phyloP scores from a whole-genome alignment of 805 yeast species.

The Yarrowia sp. region DNA sequence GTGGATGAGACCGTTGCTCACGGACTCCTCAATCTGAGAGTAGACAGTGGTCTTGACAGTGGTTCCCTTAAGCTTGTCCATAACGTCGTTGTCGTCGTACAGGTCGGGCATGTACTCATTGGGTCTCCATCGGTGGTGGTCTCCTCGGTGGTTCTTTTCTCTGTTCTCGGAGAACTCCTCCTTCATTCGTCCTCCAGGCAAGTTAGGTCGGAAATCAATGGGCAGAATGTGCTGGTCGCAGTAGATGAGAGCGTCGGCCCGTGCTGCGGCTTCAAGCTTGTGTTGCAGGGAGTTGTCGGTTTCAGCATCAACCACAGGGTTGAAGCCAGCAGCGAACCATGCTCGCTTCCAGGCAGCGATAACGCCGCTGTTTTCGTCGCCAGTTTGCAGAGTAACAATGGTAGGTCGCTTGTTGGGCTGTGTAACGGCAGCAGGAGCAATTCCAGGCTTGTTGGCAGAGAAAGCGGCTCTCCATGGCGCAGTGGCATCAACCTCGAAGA shows the following conservation, averaged over 20 bases:
- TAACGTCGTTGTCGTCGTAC: slow-evolving; percentile 4
- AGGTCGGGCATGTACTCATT: slow-evolving; percentile 10
- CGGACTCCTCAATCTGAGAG: neutral
- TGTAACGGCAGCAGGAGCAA: slow-evolving; percentile 9
- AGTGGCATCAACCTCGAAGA: slow-evolving; percentile 12
- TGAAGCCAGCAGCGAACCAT: slow-evolving; percentile 21
- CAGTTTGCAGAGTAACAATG: neutral
- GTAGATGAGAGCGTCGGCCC: neutral
- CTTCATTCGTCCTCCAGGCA: slow-evolving; percentile 16
- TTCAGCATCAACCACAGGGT: neutral
- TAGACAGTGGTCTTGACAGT: neutral
- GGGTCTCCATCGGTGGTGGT: slow-evolving; percentile 3
- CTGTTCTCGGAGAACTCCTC: slow-evolving; percentile 5
- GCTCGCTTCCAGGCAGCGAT: slow-evolving; percentile 14
- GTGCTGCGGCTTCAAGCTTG: neutral
- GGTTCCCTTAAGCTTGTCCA: neutral
- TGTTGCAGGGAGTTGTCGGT: neutral
- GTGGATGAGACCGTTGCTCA: slow-evolving; percentile 2
- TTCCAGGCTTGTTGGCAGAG: slow-evolving; percentile 15
- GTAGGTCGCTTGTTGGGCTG: neutral
- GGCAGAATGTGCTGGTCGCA: slow-evolving; percentile 9
- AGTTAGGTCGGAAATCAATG: slow-evolving; percentile 22
- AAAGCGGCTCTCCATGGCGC: slow-evolving; percentile 21
- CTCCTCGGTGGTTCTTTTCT: neutral
- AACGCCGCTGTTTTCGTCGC: neutral